These are phyloP conservation scores for Theileria sp. DNA, from an alignment of 169 alveolate species.

Conservation along the genomic window DNA sequence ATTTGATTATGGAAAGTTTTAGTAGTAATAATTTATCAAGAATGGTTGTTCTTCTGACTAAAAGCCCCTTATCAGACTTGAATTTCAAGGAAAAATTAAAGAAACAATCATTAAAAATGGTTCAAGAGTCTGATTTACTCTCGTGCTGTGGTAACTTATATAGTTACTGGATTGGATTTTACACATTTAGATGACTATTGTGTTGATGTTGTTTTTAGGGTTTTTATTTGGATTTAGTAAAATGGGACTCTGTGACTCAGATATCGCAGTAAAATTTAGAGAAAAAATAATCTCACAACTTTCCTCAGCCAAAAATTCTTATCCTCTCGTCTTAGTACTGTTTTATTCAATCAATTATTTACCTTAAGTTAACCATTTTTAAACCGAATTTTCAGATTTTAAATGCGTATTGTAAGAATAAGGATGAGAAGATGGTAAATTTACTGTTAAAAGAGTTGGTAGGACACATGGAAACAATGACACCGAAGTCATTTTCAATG, in stretches of 20 bases:
- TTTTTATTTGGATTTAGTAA: conserved; percentile 37
- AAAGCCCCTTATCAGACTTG: conserved; percentile 2
- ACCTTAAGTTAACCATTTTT: background rate
- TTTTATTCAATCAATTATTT: background rate
- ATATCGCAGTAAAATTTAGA: conserved; percentile 6
- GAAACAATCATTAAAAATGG: conserved; percentile 12
- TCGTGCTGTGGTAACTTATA: conserved; percentile 49
- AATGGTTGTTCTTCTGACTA: conserved; percentile 24
- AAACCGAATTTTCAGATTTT: conserved; percentile 6
- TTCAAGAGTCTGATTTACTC: conserved; percentile 46
- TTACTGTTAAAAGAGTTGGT: conserved; percentile 14
- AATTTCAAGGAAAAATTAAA: conserved; percentile 14
- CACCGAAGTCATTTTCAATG: conserved; percentile 40
- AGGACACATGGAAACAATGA: background rate
- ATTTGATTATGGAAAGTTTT: conserved; percentile 26
- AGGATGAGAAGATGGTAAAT: conserved; percentile 25
- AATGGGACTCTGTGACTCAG: conserved; percentile 34
- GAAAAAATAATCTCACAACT: conserved; percentile 3
- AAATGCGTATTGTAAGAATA: background rate
- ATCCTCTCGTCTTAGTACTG: conserved; percentile 43
- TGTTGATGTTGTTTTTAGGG: conserved; percentile 7
- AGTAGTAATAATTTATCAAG: conserved; percentile 47
- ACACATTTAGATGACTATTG: background rate
- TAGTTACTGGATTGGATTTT: background rate
- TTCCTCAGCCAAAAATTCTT: conserved; percentile 31